Percentiles rank a stretch among this genome's conserved stretches.
phyloP scores from a whole-genome alignment of 768 basidiomycete species.

The Trichaptum fuscoviolaceum region DNA sequence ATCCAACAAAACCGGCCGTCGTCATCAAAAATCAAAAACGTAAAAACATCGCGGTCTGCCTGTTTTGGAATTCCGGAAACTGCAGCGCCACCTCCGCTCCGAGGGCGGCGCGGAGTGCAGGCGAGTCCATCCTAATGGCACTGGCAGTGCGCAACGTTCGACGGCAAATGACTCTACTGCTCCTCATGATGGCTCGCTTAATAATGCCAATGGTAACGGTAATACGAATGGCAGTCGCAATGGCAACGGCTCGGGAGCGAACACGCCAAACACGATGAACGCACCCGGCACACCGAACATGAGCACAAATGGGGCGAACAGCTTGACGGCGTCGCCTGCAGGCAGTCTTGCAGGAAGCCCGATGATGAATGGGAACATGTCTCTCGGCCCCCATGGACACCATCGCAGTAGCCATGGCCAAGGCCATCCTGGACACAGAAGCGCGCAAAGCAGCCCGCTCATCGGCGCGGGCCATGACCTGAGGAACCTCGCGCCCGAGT shows the following conservation, averaged over 20 bases:
- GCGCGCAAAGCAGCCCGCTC: conserved; percentile 10
- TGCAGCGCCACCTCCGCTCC: conserved; percentile 45
- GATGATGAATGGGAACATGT: background rate
- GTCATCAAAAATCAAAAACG: background rate
- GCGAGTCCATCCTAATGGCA: conserved; percentile 33
- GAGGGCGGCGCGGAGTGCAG: conserved; percentile 81
- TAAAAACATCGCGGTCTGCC: background rate
- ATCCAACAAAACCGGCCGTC: background rate
- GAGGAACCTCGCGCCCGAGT: background rate
- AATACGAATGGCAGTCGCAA: conserved; percentile 21
- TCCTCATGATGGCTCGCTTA: conserved; percentile 6
- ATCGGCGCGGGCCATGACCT: conserved; percentile 6
- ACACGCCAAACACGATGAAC: background rate
- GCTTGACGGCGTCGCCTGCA: background rate
- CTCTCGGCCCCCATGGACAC: background rate
- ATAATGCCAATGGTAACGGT: conserved; percentile 7
- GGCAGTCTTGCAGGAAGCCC: background rate
- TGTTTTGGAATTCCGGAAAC: background rate
- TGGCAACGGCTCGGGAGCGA: conserved; percentile 21
- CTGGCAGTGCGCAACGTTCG: conserved; percentile 22
- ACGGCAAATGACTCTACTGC: conserved; percentile 27
- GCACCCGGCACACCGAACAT: background rate
- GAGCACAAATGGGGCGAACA: background rate
- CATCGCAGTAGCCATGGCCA: background rate
- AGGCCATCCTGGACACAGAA: conserved; percentile 8